These are phyloP conservation scores for Ramaria rubella DNA, from an alignment of 768 basidiomycete species.

Conservation along the genomic window DNA sequence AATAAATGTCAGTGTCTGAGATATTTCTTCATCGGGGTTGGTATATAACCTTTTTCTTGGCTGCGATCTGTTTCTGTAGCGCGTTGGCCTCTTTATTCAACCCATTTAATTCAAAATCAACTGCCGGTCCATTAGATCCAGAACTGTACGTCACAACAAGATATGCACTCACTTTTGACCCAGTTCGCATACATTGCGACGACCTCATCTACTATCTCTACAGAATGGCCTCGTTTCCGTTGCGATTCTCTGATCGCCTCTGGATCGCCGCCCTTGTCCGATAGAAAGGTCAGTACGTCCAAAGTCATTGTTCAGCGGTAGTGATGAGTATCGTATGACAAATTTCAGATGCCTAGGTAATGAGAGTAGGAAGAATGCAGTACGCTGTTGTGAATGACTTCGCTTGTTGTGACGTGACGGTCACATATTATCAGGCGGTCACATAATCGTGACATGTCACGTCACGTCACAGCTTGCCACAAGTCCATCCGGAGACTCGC, in stretches of 20 bases:
- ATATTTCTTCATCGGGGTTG: not conserved
- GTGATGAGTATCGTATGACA: not conserved
- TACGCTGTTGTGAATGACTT: not conserved
- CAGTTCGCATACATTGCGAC: slow-evolving; percentile 88
- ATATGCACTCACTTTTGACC: slow-evolving; percentile 73
- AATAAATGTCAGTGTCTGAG: not conserved
- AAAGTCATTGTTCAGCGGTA: slow-evolving; percentile 57
- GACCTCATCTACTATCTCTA: slow-evolving; percentile 91
- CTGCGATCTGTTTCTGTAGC: slow-evolving; percentile 89
- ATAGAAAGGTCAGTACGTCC: slow-evolving; percentile 74
- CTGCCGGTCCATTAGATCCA: slow-evolving; percentile 38
- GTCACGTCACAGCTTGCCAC: not conserved
- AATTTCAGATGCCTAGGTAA: not conserved
- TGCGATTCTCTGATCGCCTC: slow-evolving; percentile 89
- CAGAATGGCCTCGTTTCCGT: slow-evolving; percentile 79
- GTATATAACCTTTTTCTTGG: slow-evolving; percentile 82
- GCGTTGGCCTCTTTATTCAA: slow-evolving; percentile 79
- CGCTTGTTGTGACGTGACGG: not conserved
- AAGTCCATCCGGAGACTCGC: not conserved
- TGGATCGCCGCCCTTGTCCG: slow-evolving; percentile 87
- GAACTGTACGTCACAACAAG: not conserved
- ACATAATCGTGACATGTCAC: not conserved
- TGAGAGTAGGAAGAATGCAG: not conserved
- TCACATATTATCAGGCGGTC: not conserved
- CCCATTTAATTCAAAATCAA: slow-evolving; percentile 78